A percentile compares a stretch with the other conserved stretches of the same genome.
Evolutionary conservation across 352 stramenopile genomes (phyloP).

Genomic region (Pelagophyceae sp.): DNA sequence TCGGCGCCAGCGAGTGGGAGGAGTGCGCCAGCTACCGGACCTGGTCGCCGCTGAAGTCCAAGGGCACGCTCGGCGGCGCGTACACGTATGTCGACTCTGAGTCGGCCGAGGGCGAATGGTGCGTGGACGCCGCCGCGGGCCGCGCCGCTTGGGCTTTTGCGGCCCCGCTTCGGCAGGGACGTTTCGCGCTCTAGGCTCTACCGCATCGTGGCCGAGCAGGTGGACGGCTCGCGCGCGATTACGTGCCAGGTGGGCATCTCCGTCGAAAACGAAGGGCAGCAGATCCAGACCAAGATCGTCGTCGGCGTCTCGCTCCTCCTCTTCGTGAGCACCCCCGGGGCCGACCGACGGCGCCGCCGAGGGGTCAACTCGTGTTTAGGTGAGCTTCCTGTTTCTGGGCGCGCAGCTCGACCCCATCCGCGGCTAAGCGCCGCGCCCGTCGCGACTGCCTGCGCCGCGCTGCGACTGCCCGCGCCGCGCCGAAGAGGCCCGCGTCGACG

Average conservation of each 20-base stretch:
- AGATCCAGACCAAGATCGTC: constrained; percentile 17
- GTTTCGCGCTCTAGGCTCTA: too few species aligned
- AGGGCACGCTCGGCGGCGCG: constrained; percentile 17
- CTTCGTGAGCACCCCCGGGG: too few species aligned
- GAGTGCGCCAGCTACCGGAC: background rate
- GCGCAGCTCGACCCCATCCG: constrained; percentile 12
- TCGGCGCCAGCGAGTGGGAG: background rate
- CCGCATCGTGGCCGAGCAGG: constrained; percentile 17
- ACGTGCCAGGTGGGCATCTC: constrained; percentile 15
- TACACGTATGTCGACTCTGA: constrained; percentile 11
- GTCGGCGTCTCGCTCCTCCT: background rate
- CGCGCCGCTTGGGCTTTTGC: too few species aligned
- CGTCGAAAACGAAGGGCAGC: background rate
- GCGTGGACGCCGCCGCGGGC: too few species aligned
- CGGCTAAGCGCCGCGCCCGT: background rate
- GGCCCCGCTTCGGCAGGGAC: too few species aligned
- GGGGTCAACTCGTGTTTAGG: too few species aligned
- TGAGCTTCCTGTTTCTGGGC: background rate
- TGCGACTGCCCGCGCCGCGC: too few species aligned
- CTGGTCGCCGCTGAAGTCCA: constrained; percentile 9
- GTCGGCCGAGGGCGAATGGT: constrained; percentile 6
- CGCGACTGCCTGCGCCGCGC: too few species aligned
- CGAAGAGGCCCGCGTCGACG: too few species aligned
- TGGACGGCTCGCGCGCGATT: constrained; percentile 6
- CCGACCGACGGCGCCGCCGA: too few species aligned